These are phyloP conservation scores for Dendrocalamus sinicus DNA, from an alignment of 176 grass and related monocot species.

Conservation along the genomic window DNA sequence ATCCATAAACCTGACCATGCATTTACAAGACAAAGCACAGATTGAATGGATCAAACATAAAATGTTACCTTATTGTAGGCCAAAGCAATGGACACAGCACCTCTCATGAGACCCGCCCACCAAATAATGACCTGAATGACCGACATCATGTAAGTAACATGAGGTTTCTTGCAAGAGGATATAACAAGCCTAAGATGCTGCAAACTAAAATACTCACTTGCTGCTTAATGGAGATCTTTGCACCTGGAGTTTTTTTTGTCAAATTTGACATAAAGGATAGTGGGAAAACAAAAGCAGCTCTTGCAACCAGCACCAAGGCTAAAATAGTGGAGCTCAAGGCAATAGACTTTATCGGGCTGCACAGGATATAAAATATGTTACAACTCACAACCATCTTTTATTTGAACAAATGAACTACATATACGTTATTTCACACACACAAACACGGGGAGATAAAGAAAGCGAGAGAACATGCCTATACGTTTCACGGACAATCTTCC, in stretches of 20 bases:
- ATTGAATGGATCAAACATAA: constrained; percentile 17
- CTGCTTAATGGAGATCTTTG: constrained; percentile 74
- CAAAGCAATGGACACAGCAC: constrained; percentile 90
- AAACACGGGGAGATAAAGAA: fast-evolving
- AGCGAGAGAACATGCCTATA: constrained; percentile 35
- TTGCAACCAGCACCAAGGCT: constrained; percentile 75
- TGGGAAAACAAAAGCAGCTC: constrained; percentile 90
- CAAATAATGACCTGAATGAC: constrained; percentile 78
- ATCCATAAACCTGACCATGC: neutral
- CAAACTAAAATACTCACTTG: constrained; percentile 68
- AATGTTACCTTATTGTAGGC: constrained; percentile 87
- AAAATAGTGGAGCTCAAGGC: constrained; percentile 73
- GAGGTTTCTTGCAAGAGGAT: constrained; percentile 7
- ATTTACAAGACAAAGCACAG: neutral
- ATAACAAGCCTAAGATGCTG: constrained; percentile 32
- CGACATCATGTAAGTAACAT: constrained; percentile 38
- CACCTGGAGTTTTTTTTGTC: constrained; percentile 61
- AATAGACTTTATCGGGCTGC: constrained; percentile 74
- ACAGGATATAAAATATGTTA: constrained; percentile 40
- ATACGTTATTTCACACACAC: neutral
- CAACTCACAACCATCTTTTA: neutral
- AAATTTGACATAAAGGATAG: constrained; percentile 74
- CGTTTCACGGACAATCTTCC: constrained; percentile 70
- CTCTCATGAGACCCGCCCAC: constrained; percentile 97
- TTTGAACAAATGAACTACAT: neutral